phyloP scores from a whole-genome alignment of 805 yeast species.

The Scheffersomyces lignosus region DNA sequence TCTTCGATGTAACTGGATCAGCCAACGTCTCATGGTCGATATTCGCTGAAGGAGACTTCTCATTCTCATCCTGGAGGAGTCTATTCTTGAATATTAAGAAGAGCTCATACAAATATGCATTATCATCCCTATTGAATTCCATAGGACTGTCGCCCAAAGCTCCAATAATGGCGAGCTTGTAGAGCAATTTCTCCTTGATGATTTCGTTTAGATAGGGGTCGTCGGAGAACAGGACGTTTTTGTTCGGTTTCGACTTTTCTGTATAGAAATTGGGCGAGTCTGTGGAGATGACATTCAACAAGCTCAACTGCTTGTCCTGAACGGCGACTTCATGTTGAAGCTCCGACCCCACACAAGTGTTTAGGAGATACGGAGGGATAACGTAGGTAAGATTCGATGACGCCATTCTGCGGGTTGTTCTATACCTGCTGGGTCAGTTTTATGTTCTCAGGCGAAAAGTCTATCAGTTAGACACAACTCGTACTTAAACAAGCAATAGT shows the following conservation, averaged over 20 bases:
- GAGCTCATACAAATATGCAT: conserved; percentile 30
- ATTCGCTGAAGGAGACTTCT: conserved; percentile 6
- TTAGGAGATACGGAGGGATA: conserved; percentile 44
- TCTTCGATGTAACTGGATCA: conserved; percentile 2
- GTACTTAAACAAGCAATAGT: too few species aligned
- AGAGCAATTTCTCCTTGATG: conserved; percentile 31
- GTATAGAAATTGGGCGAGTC: conserved; percentile 25
- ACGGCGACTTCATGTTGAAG: conserved; percentile 24
- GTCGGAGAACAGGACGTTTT: conserved; percentile 22
- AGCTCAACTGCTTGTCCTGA: conserved; percentile 24
- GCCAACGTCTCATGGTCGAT: conserved; percentile 1
- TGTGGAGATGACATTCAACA: conserved; percentile 25
- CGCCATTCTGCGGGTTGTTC: too few species aligned
- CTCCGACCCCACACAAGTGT: conserved; percentile 36
- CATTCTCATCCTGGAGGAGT: conserved; percentile 16
- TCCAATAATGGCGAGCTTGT: conserved; percentile 37
- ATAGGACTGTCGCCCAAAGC: conserved; percentile 35
- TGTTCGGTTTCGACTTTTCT: conserved; percentile 13
- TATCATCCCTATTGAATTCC: conserved; percentile 18
- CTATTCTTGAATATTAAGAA: conserved; percentile 32
- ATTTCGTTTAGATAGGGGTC: conserved; percentile 32
- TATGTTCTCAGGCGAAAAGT: too few species aligned
- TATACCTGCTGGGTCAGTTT: too few species aligned
- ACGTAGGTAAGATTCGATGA: conserved; percentile 25
- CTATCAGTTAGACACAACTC: too few species aligned